These are phyloP conservation scores for Syzygium aromaticum DNA, from an alignment of 345 rosid genomes.

Conservation along the genomic window DNA sequence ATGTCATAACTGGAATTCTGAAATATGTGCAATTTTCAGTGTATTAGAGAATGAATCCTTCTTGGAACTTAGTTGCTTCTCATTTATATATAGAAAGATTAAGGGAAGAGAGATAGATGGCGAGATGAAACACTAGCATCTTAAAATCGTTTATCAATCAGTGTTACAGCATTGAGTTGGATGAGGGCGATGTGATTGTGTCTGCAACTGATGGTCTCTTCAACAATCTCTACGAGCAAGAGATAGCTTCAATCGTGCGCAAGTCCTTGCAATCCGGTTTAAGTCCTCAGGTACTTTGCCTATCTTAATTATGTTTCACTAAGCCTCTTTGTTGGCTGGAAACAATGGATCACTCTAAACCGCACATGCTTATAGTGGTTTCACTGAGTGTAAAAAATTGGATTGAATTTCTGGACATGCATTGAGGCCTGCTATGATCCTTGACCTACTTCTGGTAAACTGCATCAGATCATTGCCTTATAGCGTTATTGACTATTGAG, in stretches of 20 bases:
- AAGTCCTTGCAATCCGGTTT: constrained; percentile 30
- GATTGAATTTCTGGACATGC: background rate
- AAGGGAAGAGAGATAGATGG: background rate
- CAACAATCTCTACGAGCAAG: constrained; percentile 64
- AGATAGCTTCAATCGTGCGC: constrained; percentile 39
- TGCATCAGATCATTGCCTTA: background rate
- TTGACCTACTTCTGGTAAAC: background rate
- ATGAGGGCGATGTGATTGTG: constrained; percentile 50
- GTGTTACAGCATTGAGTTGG: constrained; percentile 41
- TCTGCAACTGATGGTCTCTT: constrained; percentile 70
- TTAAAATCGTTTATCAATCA: constrained; percentile 4
- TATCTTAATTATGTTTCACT: background rate
- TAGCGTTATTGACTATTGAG: background rate
- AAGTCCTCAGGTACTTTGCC: constrained; percentile 43
- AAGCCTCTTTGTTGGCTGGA: background rate
- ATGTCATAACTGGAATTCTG: background rate
- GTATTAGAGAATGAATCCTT: background rate
- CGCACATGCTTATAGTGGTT: background rate
- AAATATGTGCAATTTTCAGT: background rate
- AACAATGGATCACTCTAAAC: background rate
- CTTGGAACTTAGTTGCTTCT: background rate
- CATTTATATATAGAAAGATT: background rate
- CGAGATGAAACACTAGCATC: background rate
- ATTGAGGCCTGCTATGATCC: background rate
- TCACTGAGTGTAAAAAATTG: background rate